These are phyloP conservation scores for Moniliophthora roreri DNA, from an alignment of 1,284 basidiomycete species.

Conservation along the genomic window DNA sequence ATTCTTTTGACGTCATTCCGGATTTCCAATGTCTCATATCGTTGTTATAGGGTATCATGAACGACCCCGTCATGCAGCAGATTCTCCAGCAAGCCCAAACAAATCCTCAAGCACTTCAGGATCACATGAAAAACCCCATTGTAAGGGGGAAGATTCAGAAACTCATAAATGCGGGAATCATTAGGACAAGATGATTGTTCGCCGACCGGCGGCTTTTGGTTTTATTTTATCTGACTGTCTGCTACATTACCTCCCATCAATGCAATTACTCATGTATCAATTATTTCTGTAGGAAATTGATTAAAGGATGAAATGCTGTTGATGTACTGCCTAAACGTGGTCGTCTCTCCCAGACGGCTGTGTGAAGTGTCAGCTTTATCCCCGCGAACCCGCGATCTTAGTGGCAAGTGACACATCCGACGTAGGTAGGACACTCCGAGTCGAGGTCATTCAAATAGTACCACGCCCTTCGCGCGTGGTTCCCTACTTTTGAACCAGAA, in stretches of 20 bases:
- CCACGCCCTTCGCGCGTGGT: no score
- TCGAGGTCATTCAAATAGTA: no score
- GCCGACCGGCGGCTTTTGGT: neutral
- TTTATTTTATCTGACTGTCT: constrained; percentile 2
- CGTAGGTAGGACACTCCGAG: no score
- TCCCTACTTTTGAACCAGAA: neutral
- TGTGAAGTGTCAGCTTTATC: no score
- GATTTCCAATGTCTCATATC: constrained; percentile 7
- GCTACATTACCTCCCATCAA: constrained; percentile 4
- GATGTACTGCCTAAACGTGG: neutral
- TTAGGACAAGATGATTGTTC: constrained; percentile 62
- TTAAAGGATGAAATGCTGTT: neutral
- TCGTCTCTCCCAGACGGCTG: neutral
- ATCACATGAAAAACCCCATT: constrained; percentile 95
- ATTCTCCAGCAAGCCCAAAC: constrained; percentile 94
- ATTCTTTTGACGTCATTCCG: constrained; percentile 4
- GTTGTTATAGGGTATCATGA: constrained; percentile 68
- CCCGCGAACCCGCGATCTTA: no score
- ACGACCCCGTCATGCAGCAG: constrained; percentile 87
- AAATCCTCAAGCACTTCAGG: constrained; percentile 88
- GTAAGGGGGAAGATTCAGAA: constrained; percentile 89
- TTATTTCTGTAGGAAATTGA: constrained; percentile 1
- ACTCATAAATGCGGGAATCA: constrained; percentile 92
- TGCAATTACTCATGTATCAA: constrained; percentile 4
- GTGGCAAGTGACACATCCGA: no score